A percentile compares a stretch with the other conserved stretches of the same genome.
Evolutionary conservation across 176 grass and related monocot species (phyloP).

Genomic region (Guadua angustifolia): DNA sequence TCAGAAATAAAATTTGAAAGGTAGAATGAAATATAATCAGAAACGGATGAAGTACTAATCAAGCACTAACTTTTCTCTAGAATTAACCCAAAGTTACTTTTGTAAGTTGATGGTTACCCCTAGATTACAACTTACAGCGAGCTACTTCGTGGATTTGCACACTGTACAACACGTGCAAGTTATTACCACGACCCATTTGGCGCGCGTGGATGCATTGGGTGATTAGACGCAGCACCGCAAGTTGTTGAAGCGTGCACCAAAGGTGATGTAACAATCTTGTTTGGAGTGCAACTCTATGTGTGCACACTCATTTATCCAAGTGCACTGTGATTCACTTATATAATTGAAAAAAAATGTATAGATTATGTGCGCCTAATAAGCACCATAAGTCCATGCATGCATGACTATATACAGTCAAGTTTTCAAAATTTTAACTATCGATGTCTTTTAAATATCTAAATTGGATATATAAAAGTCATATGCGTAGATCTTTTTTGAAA

Average conservation of each 20-base stretch:
- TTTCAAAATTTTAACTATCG: no score
- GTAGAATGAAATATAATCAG: no score
- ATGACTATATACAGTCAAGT: no score
- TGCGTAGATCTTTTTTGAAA: no score
- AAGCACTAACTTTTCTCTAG: neutral
- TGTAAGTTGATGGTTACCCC: constrained; percentile 8
- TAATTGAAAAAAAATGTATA: no score
- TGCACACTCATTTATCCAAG: no score
- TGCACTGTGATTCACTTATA: no score
- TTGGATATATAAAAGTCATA: no score
- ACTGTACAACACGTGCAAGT: constrained; percentile 26
- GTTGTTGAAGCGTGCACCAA: constrained; percentile 2
- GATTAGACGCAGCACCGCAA: constrained; percentile 8
- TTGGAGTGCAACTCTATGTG: constrained; percentile 2
- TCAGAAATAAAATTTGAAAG: no score
- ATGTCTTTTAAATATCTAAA: no score
- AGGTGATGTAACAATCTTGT: constrained; percentile 34
- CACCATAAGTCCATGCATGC: no score
- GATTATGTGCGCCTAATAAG: no score
- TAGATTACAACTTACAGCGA: neutral
- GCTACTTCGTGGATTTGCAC: neutral
- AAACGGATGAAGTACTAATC: neutral
- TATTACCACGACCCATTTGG: neutral
- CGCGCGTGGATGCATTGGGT: neutral
- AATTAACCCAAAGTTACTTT: constrained; percentile 50